Evolutionary conservation across 2,329 filamentous ascomycete species (phyloP).

Genomic region (Colletotrichum coccodes): DNA sequence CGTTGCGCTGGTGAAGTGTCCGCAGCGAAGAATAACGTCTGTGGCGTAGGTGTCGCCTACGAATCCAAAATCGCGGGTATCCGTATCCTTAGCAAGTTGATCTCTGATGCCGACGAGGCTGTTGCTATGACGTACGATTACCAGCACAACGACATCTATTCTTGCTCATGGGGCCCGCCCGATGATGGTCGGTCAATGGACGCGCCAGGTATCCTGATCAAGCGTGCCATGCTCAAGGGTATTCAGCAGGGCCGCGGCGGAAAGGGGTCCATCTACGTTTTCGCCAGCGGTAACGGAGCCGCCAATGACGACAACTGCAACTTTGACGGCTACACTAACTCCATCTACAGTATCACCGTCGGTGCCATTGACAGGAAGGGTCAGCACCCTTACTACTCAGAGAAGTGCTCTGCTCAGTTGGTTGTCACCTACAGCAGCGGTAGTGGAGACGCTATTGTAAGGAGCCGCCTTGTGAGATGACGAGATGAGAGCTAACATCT

Average conservation of each 20-base stretch:
- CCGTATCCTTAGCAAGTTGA: conserved; percentile 90
- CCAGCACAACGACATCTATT: conserved; percentile 95
- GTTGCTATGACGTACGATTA: conserved; percentile 91
- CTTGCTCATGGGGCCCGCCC: conserved; percentile 97
- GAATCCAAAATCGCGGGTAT: conserved; percentile 91
- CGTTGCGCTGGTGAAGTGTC: conserved; percentile 94
- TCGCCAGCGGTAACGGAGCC: conserved; percentile 95
- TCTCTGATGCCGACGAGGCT: conserved; percentile 93
- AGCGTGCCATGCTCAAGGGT: conserved; percentile 89
- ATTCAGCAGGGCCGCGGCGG: conserved; percentile 87
- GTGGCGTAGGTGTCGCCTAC: conserved; percentile 95
- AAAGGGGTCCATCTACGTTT: conserved; percentile 92
- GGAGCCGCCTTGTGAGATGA: conserved; percentile 38
- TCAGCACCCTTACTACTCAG: conserved; percentile 93
- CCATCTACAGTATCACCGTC: conserved; percentile 98
- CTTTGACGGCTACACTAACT: conserved; percentile 99
- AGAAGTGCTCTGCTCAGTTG: conserved; percentile 93
- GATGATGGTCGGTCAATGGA: conserved; percentile 97
- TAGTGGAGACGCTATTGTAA: conserved; percentile 81
- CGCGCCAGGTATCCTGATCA: conserved; percentile 87
- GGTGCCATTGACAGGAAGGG: conserved; percentile 91
- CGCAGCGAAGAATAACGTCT: conserved; percentile 91
- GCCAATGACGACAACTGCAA: conserved; percentile 94
- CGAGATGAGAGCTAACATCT: conserved; percentile 33
- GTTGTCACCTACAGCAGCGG: conserved; percentile 98